Conservation (phyloP, 192 early-diverging fungal genomes). For the Backusella liffmaniae region DNA sequence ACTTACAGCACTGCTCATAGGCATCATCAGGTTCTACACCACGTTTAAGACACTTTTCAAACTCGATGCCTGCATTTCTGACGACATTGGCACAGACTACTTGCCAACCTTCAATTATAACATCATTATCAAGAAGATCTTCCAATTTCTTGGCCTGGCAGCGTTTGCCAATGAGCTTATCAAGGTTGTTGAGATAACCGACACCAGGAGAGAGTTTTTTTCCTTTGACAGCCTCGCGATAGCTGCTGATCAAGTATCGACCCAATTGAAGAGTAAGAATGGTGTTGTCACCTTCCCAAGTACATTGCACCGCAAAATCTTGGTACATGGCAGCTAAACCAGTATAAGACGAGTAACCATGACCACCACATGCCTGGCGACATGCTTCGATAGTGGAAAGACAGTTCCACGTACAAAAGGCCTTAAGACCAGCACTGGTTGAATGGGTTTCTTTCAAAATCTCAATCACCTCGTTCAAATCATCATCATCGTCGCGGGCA, state of each 20-base stretch:
- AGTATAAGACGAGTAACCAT: conserved; percentile 92
- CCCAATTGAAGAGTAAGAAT: conserved; percentile 88
- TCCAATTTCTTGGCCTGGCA: conserved; percentile 51
- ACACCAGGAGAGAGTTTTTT: conserved; percentile 79
- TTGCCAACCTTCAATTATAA: conserved; percentile 77
- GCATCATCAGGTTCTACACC: conserved; percentile 77
- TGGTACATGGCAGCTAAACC: conserved; percentile 82
- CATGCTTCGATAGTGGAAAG: conserved; percentile 90
- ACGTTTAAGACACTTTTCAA: conserved; percentile 61
- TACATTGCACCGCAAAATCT: conserved; percentile 91
- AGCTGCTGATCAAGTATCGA: conserved; percentile 77
- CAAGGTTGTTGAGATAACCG: conserved; percentile 66
- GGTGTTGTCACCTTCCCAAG: conserved; percentile 91
- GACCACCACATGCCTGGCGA: conserved; percentile 89
- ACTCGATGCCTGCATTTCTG: conserved; percentile 76
- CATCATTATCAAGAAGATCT: conserved; percentile 54
- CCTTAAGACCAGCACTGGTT: conserved; percentile 89
- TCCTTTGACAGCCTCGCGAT: conserved; percentile 67
- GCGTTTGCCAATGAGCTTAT: conserved; percentile 42
- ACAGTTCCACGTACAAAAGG: conserved; percentile 91
- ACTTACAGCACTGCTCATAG: conserved; percentile 75
- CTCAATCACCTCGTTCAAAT: conserved; percentile 65
- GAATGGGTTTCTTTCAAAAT: conserved; percentile 90
- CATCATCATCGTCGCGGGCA: conserved; percentile 59
- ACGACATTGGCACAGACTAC: conserved; percentile 83